A percentile compares a stretch with the other conserved stretches of the same genome.
phyloP scores from a whole-genome alignment of 371 early-diverging fungal species.

The Lichtheimia corymbifera region DNA sequence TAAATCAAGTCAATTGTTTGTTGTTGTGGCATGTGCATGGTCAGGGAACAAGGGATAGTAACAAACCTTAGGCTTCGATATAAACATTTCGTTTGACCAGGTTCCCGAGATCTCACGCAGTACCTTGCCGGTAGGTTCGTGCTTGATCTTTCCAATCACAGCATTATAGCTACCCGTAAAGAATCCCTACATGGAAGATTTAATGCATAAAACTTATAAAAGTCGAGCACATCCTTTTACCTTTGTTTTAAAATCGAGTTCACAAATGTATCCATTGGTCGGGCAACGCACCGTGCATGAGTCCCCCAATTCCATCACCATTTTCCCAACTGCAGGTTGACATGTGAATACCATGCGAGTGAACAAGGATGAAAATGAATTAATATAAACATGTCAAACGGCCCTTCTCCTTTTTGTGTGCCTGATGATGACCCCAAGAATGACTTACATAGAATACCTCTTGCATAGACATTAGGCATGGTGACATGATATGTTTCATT shows the following conservation, averaged over 20 bases:
- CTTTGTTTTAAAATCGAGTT: constrained; percentile 91
- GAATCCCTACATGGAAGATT: constrained; percentile 61
- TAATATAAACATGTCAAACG: not conserved
- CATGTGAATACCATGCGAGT: not conserved
- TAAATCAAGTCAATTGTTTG: not conserved
- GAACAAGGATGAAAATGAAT: not conserved
- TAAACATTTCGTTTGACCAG: constrained; percentile 81
- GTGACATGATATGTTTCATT: constrained; percentile 80
- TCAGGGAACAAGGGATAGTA: not conserved
- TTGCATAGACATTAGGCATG: constrained; percentile 92
- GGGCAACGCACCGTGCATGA: constrained; percentile 70
- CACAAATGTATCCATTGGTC: constrained; percentile 73
- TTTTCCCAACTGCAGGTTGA: constrained; percentile 69
- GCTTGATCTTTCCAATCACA: constrained; percentile 82
- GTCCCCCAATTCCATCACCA: constrained; percentile 94
- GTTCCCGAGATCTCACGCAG: constrained; percentile 85
- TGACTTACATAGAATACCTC: constrained; percentile 72
- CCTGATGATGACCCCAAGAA: not conserved
- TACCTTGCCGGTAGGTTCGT: constrained; percentile 72
- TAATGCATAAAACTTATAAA: not conserved
- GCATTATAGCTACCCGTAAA: constrained; percentile 84
- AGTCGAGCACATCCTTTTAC: constrained; percentile 38
- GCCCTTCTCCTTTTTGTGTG: too few relatives aligned
- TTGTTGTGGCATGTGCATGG: not conserved
- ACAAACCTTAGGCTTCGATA: constrained; percentile 34